Evolutionary conservation across 805 yeast species (phyloP), one percentile per base, ranked within the genome.

Genomic region (Isabelozyma pseudorhagii): DNA sequence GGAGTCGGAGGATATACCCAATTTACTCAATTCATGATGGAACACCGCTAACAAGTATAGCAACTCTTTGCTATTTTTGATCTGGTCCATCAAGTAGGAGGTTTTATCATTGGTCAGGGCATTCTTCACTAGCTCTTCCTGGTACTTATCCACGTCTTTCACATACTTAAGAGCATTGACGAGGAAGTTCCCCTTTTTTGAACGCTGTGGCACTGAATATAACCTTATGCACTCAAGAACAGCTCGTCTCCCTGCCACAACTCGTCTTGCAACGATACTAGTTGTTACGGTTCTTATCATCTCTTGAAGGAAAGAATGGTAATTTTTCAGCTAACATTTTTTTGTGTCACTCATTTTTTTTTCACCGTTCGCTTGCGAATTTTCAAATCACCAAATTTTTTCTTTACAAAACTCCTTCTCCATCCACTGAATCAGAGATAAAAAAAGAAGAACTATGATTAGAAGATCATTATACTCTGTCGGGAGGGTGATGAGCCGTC

Each of bases 41-140:
- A 72, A 71, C 11, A 61, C 51, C 42, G 68, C 57, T 21, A 74
- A 53, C 11, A 68, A 53, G 44, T 56, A 59, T 38, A 67, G 56
- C 14, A 72, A 54, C 48, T 72, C 75, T 2, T 67, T 64, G 14
- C 59, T 57, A 25, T 44, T 51, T 3, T 50, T 50, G 10, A 72
- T 65, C 11, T 50, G 49, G 2, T 45, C 46, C 45, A 74, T 48
- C 8, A 74, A 54, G 29, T 58, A 51, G 3, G 48, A 49, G 4
- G 67, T 60, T 55, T 71, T 64, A 8, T 41, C 53, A 8, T 49
- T 45, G 5, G 58, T 52, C 15, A 13, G 15, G 2, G 69, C 48
- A 4, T 64, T 54, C 9, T 57, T 47, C 11, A 50, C 60, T 14
- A 71, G 50, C 29, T 52, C 44, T 9, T 52, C 49, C 45, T 64